These are phyloP conservation scores for Chalciporus chontae DNA, from an alignment of 768 basidiomycete genomes.

Conservation along the genomic window DNA sequence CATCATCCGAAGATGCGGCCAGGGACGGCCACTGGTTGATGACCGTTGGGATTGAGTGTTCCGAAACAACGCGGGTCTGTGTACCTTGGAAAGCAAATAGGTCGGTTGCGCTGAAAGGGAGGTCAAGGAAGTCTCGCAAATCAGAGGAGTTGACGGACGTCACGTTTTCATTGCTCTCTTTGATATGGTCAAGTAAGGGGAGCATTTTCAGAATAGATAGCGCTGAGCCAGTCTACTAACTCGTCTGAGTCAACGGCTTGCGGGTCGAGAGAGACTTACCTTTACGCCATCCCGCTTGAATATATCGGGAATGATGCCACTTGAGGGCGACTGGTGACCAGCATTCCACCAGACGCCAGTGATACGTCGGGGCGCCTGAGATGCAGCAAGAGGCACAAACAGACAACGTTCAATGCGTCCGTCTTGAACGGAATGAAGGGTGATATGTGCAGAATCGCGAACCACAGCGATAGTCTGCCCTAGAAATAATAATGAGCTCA, in stretches of 20 bases:
- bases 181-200: conserved; percentile 68
- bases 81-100: conserved; percentile 79
- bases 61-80: conserved; percentile 45
- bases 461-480: conserved; percentile 71
- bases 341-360: conserved; percentile 73
- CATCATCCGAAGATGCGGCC: conserved; percentile 47
- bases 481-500: conserved; percentile 24
- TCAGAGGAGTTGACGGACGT: conserved; percentile 46
- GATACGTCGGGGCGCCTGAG: conserved; percentile 30
- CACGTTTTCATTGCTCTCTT: conserved; percentile 61
- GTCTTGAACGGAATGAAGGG: conserved; percentile 76
- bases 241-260: conserved; percentile 3
- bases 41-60: conserved; percentile 49
- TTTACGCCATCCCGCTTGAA: conserved; percentile 64
- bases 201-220: conserved; percentile 65
- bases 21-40: conserved; percentile 72
- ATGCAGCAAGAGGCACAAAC: conserved; percentile 28
- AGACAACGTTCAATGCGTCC: conserved; percentile 54
- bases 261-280: conserved; percentile 37
- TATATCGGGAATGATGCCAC: conserved; percentile 64
- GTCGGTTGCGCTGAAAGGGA: conserved; percentile 59
- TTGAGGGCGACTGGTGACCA: conserved; percentile 39
- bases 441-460: conserved; percentile 64
- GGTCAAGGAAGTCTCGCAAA: conserved; percentile 12
- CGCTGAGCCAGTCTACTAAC: conserved; percentile 68